Percentiles rank a stretch among this genome's conserved stretches.
Conservation (phyloP, 331 rosid species). For the Stylosanthes scabra region DNA sequence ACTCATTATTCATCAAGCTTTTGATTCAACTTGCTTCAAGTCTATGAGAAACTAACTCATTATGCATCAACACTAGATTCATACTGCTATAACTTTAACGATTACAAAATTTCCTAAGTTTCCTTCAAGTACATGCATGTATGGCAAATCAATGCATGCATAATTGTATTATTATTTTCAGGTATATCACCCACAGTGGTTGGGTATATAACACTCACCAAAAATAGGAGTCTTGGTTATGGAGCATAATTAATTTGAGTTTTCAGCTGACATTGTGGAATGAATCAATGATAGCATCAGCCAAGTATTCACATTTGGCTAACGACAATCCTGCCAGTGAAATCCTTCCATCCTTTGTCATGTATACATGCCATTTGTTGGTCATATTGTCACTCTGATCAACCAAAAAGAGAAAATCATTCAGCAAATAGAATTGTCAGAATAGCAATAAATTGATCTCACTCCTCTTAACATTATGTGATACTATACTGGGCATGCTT, state of each 20-base stretch:
- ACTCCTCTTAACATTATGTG: too few species aligned
- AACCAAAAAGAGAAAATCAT: neutral
- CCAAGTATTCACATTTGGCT: slow-evolving; percentile 92
- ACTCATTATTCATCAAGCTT: slow-evolving; percentile 15
- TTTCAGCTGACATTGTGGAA: slow-evolving; percentile 84
- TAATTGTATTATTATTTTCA: slow-evolving; percentile 41
- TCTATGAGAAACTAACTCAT: slow-evolving; percentile 19
- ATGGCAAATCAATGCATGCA: slow-evolving; percentile 32
- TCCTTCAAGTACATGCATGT: slow-evolving; percentile 30
- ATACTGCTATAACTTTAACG: slow-evolving; percentile 30
- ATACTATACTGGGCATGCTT: too few species aligned
- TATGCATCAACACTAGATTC: slow-evolving; percentile 28
- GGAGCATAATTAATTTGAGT: slow-evolving; percentile 29
- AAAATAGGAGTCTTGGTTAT: slow-evolving; percentile 40
- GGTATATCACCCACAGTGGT: slow-evolving; percentile 25
- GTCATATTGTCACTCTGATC: slow-evolving; percentile 91
- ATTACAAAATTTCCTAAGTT: slow-evolving; percentile 46
- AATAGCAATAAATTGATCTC: neutral
- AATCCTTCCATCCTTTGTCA: slow-evolving; percentile 99
- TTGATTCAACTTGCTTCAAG: slow-evolving; percentile 24
- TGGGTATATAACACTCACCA: slow-evolving; percentile 42
- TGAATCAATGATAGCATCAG: slow-evolving; percentile 94
- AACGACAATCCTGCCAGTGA: slow-evolving; percentile 92
- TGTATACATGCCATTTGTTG: slow-evolving; percentile 94
- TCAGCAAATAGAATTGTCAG: neutral